A percentile compares a stretch with the other conserved stretches of the same genome.
Conservation (phyloP, 805 yeast species). For the Candida dendrica region DNA sequence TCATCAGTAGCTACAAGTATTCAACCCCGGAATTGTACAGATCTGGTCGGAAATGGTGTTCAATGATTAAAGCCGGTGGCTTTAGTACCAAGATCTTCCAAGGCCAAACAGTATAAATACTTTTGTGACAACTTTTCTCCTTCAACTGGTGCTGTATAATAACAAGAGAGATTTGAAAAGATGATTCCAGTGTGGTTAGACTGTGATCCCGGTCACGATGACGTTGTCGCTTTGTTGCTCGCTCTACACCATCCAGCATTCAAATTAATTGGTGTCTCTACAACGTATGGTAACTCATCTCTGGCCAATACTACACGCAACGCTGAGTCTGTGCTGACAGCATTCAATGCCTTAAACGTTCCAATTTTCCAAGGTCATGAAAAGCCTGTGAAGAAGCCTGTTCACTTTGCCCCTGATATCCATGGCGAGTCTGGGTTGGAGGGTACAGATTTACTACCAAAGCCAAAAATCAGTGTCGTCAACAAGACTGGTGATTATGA, state of each 20-base stretch:
- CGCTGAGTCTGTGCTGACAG: slow-evolving; percentile 59
- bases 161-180: not conserved
- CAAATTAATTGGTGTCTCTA: slow-evolving; percentile 25
- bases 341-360: slow-evolving; percentile 40
- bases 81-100: too few species aligned
- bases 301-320: slow-evolving; percentile 58
- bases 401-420: slow-evolving; percentile 50
- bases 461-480: slow-evolving; percentile 27
- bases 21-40: too few species aligned
- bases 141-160: not conserved
- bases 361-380: slow-evolving; percentile 64
- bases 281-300: slow-evolving; percentile 33
- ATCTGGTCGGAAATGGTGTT: too few species aligned
- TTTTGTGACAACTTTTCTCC: not conserved
- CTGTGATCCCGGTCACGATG: slow-evolving; percentile 93
- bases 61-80: too few species aligned
- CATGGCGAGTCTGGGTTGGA: slow-evolving; percentile 77
- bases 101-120: not conserved
- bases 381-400: slow-evolving; percentile 45
- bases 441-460: slow-evolving; percentile 58
- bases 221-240: slow-evolving; percentile 65
- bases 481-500: slow-evolving; percentile 32
- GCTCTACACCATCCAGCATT: slow-evolving; percentile 50
- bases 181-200: slow-evolving; percentile 75
- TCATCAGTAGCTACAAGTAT: too few species aligned